A percentile compares a stretch with the other conserved stretches of the same genome.
Conservation (phyloP, 2,329 filamentous ascomycete species). For the Aureobasidium sp. region DNA sequence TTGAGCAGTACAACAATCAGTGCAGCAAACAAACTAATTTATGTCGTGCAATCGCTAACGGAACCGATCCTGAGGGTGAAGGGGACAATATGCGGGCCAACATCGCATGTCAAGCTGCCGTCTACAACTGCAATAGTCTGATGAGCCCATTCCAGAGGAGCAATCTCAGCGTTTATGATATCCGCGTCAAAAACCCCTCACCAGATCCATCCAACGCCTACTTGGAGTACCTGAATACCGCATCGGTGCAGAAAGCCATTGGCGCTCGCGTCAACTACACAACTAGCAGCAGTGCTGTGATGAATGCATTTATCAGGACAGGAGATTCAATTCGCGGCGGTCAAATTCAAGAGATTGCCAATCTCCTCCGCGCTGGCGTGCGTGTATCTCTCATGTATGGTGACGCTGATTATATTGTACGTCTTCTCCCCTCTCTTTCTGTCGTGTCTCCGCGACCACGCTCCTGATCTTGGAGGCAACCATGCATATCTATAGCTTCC, state of each 20-base stretch:
- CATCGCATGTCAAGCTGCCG: constrained; percentile 24
- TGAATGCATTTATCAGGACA: constrained; percentile 35
- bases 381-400: constrained; percentile 65
- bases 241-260: constrained; percentile 42
- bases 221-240: constrained; percentile 45
- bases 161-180: constrained; percentile 40
- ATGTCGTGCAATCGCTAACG: constrained; percentile 29
- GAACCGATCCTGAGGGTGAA: constrained; percentile 30
- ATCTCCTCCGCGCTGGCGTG: constrained; percentile 36
- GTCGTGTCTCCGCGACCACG: too few species aligned
- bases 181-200: constrained; percentile 31
- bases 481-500: too few species aligned
- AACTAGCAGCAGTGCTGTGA: constrained; percentile 34
- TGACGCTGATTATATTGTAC: constrained; percentile 46
- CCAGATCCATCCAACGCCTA: constrained; percentile 38
- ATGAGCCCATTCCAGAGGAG: constrained; percentile 19
- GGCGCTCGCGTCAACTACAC: constrained; percentile 47
- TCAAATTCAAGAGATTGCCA: constrained; percentile 35
- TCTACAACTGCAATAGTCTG: constrained; percentile 21
- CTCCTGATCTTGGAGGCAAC: too few species aligned
- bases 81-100: constrained; percentile 30
- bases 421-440: not conserved
- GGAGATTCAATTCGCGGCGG: constrained; percentile 40
- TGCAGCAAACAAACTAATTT: constrained; percentile 41
- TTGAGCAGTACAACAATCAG: constrained; percentile 43